Percentiles rank a stretch among this genome's conserved stretches.
These are phyloP conservation scores for Cyberlindnera meyerae DNA, from an alignment of 805 yeast species.

Conservation along the genomic window DNA sequence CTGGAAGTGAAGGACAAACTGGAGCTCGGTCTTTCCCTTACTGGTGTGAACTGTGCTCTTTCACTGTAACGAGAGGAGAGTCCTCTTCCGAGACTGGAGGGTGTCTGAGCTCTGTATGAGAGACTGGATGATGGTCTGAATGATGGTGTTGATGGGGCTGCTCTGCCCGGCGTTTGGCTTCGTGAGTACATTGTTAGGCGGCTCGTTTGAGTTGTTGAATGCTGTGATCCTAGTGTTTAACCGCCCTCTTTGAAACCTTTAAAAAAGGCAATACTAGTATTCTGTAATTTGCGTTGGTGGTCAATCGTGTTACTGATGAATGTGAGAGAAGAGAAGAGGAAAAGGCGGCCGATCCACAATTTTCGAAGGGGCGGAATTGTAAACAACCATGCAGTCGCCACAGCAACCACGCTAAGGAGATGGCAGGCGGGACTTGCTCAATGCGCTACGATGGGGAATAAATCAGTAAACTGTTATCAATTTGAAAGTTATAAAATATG, in stretches of 20 bases:
- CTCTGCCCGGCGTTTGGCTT: slow-evolving; percentile 22
- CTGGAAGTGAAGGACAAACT: slow-evolving; percentile 8
- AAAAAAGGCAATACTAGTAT: too few relatives aligned
- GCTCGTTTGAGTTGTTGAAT: background rate
- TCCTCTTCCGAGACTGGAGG: slow-evolving; percentile 16
- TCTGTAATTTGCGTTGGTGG: too few relatives aligned
- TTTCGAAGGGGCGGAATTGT: slow-evolving; percentile 3
- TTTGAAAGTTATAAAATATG: too few relatives aligned
- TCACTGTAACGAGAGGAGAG: slow-evolving; percentile 18
- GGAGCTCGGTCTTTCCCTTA: slow-evolving; percentile 19
- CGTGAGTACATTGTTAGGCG: slow-evolving; percentile 19
- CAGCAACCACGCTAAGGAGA: slow-evolving; percentile 1
- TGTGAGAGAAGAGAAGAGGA: too few relatives aligned
- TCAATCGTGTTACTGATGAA: too few relatives aligned
- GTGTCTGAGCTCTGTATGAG: slow-evolving; percentile 20
- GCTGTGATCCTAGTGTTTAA: background rate
- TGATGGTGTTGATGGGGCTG: slow-evolving; percentile 20
- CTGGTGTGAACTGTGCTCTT: slow-evolving; percentile 19
- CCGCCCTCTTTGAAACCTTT: too few relatives aligned
- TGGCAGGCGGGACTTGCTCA: too few relatives aligned
- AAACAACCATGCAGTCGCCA: slow-evolving; percentile 3
- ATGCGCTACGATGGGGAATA: too few relatives aligned
- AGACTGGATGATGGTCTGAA: slow-evolving; percentile 21
- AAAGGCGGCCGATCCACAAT: background rate
- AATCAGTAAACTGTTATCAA: too few relatives aligned